Conservation (phyloP, 768 basidiomycete species). For the Psilocybe sp. region DNA sequence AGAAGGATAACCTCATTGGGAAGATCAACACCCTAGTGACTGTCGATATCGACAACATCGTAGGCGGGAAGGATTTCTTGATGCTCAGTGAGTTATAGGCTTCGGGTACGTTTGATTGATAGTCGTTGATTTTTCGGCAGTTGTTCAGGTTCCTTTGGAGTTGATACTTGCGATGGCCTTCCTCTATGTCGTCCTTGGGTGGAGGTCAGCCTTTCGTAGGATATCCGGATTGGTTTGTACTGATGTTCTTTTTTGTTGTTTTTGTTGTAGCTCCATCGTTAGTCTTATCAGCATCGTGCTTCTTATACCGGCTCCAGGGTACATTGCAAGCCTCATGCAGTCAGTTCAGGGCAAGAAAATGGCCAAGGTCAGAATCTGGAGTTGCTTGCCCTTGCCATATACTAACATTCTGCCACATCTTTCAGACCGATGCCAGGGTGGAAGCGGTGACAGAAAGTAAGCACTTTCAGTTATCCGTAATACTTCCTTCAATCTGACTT, state of each 20-base stretch:
- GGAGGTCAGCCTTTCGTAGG: conserved; percentile 33
- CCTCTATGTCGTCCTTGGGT: conserved; percentile 42
- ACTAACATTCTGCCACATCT: not conserved
- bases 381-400: not conserved
- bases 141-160: conserved; percentile 37
- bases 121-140: conserved; percentile 12
- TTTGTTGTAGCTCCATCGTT: conserved; percentile 14
- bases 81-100: conserved; percentile 17
- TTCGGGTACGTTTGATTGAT: not conserved
- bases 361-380: conserved; percentile 27
- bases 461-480: not conserved
- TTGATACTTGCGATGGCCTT: conserved; percentile 37
- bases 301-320: conserved; percentile 58
- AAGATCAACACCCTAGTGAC: conserved; percentile 77
- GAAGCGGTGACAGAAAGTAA: conserved; percentile 61
- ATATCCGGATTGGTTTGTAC: not conserved
- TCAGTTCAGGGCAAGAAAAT: conserved; percentile 41
- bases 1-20: conserved; percentile 54
- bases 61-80: conserved; percentile 32
- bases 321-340: conserved; percentile 44
- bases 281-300: conserved; percentile 52
- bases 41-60: conserved; percentile 48
- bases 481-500: not conserved
- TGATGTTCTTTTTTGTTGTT: not conserved
- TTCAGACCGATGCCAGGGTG: conserved; percentile 50